Percentiles rank a stretch among this genome's conserved stretches.
Conservation (phyloP, 495 filamentous ascomycete genomes). For the Astrothelium macrocarpum region DNA sequence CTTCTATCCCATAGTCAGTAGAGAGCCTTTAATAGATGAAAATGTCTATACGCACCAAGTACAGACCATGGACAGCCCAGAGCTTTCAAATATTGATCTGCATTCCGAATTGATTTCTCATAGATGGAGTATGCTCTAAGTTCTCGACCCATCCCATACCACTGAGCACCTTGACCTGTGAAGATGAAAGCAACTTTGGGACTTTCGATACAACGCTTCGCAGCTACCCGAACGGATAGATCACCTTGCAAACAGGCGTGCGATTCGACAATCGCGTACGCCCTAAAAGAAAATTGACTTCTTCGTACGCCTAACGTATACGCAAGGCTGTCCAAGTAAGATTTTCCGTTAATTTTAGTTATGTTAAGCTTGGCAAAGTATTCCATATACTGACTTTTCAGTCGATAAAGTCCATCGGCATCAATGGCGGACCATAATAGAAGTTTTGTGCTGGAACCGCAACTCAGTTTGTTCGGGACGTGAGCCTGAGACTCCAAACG, state of each 20-base stretch:
- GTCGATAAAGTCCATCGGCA: neutral
- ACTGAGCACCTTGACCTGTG: constrained; percentile 42
- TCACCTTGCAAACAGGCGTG: neutral
- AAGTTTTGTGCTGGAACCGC: neutral
- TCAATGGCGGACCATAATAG: neutral
- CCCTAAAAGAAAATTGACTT: neutral
- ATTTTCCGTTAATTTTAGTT: too few relatives aligned
- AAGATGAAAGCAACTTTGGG: constrained; percentile 23
- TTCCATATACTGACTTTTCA: neutral
- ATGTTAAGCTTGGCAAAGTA: neutral
- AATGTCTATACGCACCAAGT: neutral
- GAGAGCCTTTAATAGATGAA: neutral
- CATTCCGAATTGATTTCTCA: neutral
- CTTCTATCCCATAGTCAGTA: neutral
- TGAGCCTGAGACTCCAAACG: neutral
- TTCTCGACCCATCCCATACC: constrained; percentile 31
- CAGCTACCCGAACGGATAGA: neutral
- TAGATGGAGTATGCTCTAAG: neutral
- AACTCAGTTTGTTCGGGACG: neutral
- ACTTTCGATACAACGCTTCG: neutral
- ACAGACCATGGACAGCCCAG: constrained; percentile 1
- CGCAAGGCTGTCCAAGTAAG: neutral
- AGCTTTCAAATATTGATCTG: neutral
- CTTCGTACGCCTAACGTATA: neutral
- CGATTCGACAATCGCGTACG: neutral